Conservation (phyloP, 139 green algal genomes). For the Chlorella sp. region DNA sequence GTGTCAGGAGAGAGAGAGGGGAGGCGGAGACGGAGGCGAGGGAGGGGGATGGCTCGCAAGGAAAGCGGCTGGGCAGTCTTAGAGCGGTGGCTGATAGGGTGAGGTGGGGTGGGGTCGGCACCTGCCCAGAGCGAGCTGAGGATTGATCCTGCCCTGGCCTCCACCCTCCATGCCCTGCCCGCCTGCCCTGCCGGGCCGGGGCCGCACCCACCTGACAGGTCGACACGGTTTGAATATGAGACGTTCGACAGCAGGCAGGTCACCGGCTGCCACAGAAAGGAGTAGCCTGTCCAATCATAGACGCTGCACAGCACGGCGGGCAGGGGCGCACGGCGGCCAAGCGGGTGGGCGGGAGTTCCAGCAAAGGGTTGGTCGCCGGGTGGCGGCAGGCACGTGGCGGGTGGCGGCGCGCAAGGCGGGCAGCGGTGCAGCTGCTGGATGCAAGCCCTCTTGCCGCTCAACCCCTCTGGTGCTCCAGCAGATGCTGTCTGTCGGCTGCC, state of each 20-base stretch:
- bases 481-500: not conserved
- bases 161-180: not conserved
- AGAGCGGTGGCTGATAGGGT: not conserved
- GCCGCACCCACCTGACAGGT: not conserved
- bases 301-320: not conserved
- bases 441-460: too few species aligned
- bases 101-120: too few species aligned
- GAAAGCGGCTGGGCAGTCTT: not conserved
- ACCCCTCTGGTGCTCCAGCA: too few species aligned
- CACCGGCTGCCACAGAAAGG: constrained; percentile 26
- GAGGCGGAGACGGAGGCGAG: not conserved
- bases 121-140: not conserved
- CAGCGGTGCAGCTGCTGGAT: not conserved
- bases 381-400: not conserved
- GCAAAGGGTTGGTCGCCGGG: not conserved
- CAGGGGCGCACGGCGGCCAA: not conserved
- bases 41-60: not conserved
- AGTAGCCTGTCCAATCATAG: constrained; percentile 31
- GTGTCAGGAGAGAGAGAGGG: not conserved
- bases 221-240: constrained; percentile 13
- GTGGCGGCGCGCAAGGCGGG: not conserved
- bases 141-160: not conserved
- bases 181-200: not conserved
- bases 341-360: not conserved
- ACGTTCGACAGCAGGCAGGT: constrained; percentile 45